Conservation (phyloP, 306 rosid genomes). For the Quercus wislizeni region DNA sequence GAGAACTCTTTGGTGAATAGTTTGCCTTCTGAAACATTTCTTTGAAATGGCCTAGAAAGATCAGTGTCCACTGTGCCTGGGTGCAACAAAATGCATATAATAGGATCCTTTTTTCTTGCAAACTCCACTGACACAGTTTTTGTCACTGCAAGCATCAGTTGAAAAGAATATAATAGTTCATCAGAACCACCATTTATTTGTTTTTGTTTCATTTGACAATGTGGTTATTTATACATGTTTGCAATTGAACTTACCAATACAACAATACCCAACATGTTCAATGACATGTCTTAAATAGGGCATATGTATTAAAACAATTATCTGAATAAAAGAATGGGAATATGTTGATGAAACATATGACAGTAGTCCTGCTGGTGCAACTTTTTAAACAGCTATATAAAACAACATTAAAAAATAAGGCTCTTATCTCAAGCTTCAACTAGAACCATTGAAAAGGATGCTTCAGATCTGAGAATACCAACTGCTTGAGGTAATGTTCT, state of each 20-base stretch:
- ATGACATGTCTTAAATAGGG: not conserved
- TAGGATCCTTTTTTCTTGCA: conserved; percentile 78
- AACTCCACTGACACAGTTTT: conserved; percentile 72
- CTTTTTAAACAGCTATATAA: not conserved
- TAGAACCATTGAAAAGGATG: not conserved
- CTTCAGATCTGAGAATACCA: not conserved
- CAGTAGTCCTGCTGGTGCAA: not conserved
- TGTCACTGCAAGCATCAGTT: conserved; percentile 48
- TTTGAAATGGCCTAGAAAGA: conserved; percentile 91
- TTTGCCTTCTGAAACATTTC: conserved; percentile 72
- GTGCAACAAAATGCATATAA: conserved; percentile 71
- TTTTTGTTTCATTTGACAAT: not conserved
- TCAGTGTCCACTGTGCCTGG: conserved; percentile 98
- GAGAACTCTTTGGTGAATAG: conserved; percentile 82
- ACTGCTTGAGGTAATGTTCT: not conserved
- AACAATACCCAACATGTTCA: not conserved
- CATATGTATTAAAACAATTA: not conserved
- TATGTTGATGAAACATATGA: not conserved
- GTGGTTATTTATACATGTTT: not conserved
- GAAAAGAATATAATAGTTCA: not conserved
- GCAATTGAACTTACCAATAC: not conserved
- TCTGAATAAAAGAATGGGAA: not conserved
- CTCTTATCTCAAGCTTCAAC: not conserved
- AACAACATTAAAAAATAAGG: not conserved
- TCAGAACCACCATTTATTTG: not conserved